Base-by-base conservation (phyloP, 805 yeast species). In the Komagataella kurtzmanii region DNA sequence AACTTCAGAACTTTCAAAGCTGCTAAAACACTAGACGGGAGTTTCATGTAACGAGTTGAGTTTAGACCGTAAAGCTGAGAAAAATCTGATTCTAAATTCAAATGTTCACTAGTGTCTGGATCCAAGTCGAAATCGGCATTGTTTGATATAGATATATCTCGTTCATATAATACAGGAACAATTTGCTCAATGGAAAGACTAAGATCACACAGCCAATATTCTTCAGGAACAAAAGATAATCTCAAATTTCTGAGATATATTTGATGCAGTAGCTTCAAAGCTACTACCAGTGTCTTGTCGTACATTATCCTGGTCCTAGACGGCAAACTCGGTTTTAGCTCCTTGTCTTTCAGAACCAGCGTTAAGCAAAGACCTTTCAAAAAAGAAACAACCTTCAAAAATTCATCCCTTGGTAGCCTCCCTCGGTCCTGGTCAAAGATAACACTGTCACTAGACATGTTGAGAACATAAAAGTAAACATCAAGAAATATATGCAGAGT, bases 401-500 rank as follows among this genome's bases (percentile, higher is more conserved):
- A 79, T 2, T 57, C 51, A 2, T 59, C 68, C 50, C 60, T 55
- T 5, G 65, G 57, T 14, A 81, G 62, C 40, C 77, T 69, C 18
- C 72, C 73, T 6, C 63, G 66, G 8, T 17, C 49, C n/a, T 19
- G 47, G 7, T 21, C 63, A 52, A 76, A 74, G 48, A 82, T 65
- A 56, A 82, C 90, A 8, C 69, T 65, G 59, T 86, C 95, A 56
- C 79, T 83, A 2, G 86, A 75, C 7, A 85, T 79, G 23, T 79
- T 73, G 46, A 85, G 64, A 77, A 85, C 77, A 58, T 81, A 83
- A 1, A 88, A 79, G 54, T 80, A 74, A 7, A 84, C 59, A 55
- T 85, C 88, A 53, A 83, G 71, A 54, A 81, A 76, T 0, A 82
- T 60, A 47, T 67, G 70, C 2, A 84, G 60, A 53, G 70, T 61